These are phyloP conservation scores for Blastobotrys elegans DNA, from an alignment of 1,139 yeast genomes.

Conservation along the genomic window DNA sequence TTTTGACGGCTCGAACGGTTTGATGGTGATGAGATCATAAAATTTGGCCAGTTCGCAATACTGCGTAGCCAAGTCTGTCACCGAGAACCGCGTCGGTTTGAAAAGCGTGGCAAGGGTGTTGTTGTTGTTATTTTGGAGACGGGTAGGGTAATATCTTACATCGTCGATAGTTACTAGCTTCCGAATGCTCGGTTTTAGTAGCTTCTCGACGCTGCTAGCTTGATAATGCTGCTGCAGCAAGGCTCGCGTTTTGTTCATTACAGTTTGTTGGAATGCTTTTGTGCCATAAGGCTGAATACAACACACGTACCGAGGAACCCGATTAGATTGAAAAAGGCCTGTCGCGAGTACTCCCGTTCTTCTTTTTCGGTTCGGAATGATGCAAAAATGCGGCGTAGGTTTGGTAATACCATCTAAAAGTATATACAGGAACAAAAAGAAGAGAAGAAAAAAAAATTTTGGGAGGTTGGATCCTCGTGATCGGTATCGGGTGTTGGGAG, in stretches of 20 bases:
- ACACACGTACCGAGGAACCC: conserved; percentile 82
- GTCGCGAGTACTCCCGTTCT: conserved; percentile 68
- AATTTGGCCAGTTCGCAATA: conserved; percentile 28
- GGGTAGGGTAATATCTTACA: conserved; percentile 10
- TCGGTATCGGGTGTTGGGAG: conserved; percentile 72
- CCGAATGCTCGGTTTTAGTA: not conserved
- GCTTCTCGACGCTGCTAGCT: not conserved
- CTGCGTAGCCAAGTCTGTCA: conserved; percentile 28
- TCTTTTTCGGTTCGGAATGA: conserved; percentile 84
- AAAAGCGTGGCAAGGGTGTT: conserved; percentile 4
- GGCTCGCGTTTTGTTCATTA: not conserved
- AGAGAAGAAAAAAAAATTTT: conserved; percentile 1
- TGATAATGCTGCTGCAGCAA: not conserved
- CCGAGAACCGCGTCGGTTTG: conserved; percentile 19
- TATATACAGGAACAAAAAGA: not conserved
- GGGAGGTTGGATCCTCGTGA: conserved; percentile 43
- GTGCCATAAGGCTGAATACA: conserved; percentile 74
- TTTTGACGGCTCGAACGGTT: conserved; percentile 11
- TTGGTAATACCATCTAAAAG: conserved; percentile 43
- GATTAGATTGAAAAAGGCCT: conserved; percentile 74
- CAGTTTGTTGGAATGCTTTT: conserved; percentile 34
- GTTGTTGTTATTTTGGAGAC: not conserved
- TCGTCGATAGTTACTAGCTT: conserved; percentile 1
- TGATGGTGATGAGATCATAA: conserved; percentile 19
- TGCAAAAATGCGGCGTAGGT: conserved; percentile 70